phyloP scores from a whole-genome alignment of 257 asterid genomes.

The Lavandula angustifolia region DNA sequence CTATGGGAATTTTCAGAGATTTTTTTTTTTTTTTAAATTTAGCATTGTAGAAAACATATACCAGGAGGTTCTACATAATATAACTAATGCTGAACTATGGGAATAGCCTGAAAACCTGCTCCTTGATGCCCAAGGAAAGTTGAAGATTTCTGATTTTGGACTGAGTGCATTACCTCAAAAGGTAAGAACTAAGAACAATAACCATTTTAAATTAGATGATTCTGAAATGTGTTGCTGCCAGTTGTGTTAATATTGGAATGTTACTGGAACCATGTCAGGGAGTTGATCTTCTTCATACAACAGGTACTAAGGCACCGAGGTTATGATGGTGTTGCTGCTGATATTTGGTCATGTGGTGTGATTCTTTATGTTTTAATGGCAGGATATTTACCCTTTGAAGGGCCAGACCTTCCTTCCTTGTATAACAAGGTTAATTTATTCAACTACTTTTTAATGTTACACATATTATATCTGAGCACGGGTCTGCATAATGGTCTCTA shows the following conservation, averaged over 20 bases:
- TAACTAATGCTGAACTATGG: conserved; percentile 35
- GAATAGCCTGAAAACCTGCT: conserved; percentile 94
- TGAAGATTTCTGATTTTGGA: conserved; percentile 97
- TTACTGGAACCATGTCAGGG: conserved; percentile 56
- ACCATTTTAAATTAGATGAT: conserved; percentile 17
- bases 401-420: conserved; percentile 68
- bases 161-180: conserved; percentile 87
- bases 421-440: conserved; percentile 60
- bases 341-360: conserved; percentile 96
- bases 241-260: too few species aligned
- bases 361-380: conserved; percentile 86
- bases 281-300: conserved; percentile 87
- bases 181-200: conserved; percentile 54
- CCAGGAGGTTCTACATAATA: too few species aligned
- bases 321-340: conserved; percentile 98
- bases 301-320: conserved; percentile 80
- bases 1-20: too few species aligned
- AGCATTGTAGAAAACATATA: too few species aligned
- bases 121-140: conserved; percentile 79
- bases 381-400: conserved; percentile 88
- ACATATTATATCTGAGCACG: conserved; percentile 16
- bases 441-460: conserved; percentile 23
- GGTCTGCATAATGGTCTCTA: conserved; percentile 17
- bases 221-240: conserved; percentile 9
- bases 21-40: too few species aligned